Evolutionary conservation across 352 stramenopile genomes (phyloP).

Genomic region (Pythium dissotocum): DNA sequence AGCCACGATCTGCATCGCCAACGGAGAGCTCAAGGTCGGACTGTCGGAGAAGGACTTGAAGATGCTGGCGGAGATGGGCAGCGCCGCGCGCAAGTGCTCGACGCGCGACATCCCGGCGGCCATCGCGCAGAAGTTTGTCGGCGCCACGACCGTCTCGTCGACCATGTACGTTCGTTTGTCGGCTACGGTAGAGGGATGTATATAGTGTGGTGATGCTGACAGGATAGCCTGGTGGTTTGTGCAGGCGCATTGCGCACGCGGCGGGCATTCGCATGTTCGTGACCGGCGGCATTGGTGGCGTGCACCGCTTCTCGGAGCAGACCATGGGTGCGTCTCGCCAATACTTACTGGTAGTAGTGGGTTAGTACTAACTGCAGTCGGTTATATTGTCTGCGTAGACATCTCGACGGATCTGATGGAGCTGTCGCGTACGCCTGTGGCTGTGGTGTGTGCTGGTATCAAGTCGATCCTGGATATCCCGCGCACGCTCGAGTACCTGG

Average conservation of each 20-base stretch:
- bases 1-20: constrained; percentile 96
- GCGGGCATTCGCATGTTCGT: constrained; percentile 97
- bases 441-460: constrained; percentile 97
- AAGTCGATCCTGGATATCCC: constrained; percentile 99
- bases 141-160: constrained; percentile 96
- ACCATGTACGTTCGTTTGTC: constrained; percentile 83
- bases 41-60: constrained; percentile 58
- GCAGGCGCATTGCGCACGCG: constrained; percentile 89
- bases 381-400: constrained; percentile 42
- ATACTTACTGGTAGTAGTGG: not conserved
- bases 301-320: constrained; percentile 94
- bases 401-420: constrained; percentile 97
- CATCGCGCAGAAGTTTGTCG: constrained; percentile 73
- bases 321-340: constrained; percentile 75
- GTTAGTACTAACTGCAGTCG: not conserved
- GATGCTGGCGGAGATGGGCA: constrained; percentile 65
- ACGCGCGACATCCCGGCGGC: constrained; percentile 83
- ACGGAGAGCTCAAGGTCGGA: constrained; percentile 88
- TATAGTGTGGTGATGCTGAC: not conserved
- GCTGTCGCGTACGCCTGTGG: constrained; percentile 93
- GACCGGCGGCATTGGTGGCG: constrained; percentile 96
- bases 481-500: constrained; percentile 95
- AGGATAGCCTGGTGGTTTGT: not conserved
- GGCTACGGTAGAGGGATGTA: too few relatives aligned
- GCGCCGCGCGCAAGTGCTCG: constrained; percentile 70